These are phyloP conservation scores for Gilbertella persicaria DNA, from an alignment of 371 early-diverging fungal species.

Conservation along the genomic window DNA sequence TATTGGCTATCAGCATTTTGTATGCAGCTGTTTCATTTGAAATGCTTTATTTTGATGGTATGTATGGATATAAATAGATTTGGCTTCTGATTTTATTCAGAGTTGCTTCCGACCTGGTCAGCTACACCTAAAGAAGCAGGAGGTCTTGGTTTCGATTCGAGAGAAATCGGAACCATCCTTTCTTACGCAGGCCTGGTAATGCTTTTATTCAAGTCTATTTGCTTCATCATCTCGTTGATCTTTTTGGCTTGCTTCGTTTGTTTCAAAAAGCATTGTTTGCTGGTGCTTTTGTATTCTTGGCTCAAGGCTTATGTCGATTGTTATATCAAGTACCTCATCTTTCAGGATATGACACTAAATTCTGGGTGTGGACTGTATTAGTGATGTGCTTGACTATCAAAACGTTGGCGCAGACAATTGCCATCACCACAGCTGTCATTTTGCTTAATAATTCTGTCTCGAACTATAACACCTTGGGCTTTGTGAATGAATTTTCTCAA, in stretches of 20 bases:
- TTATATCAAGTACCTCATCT: slow-evolving; percentile 33
- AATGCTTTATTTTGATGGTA: slow-evolving; percentile 43
- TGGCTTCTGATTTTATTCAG: slow-evolving; percentile 21
- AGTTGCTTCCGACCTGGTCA: slow-evolving; percentile 63
- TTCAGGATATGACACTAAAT: slow-evolving; percentile 33
- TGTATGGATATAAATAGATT: neutral
- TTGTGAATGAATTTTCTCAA: slow-evolving; percentile 46
- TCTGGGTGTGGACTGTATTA: slow-evolving; percentile 48
- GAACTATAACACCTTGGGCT: slow-evolving; percentile 28
- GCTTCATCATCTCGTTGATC: slow-evolving; percentile 52
- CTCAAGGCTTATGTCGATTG: slow-evolving; percentile 34
- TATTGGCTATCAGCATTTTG: slow-evolving; percentile 29
- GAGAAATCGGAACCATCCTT: slow-evolving; percentile 59
- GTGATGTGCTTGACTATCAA: slow-evolving; percentile 29
- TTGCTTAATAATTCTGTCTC: slow-evolving; percentile 35
- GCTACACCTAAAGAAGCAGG: slow-evolving; percentile 53
- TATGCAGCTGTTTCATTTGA: slow-evolving; percentile 37
- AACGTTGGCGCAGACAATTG: slow-evolving; percentile 34
- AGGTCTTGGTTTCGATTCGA: slow-evolving; percentile 59
- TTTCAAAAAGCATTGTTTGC: slow-evolving; percentile 49
- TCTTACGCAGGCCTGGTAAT: slow-evolving; percentile 54
- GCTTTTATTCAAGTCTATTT: slow-evolving; percentile 59
- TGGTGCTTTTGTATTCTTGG: slow-evolving; percentile 41
- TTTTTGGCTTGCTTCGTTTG: slow-evolving; percentile 47
- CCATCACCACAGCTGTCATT: slow-evolving; percentile 32